Base-by-base conservation (phyloP, 495 filamentous ascomycete species). In the Evernia prunastri region DNA sequence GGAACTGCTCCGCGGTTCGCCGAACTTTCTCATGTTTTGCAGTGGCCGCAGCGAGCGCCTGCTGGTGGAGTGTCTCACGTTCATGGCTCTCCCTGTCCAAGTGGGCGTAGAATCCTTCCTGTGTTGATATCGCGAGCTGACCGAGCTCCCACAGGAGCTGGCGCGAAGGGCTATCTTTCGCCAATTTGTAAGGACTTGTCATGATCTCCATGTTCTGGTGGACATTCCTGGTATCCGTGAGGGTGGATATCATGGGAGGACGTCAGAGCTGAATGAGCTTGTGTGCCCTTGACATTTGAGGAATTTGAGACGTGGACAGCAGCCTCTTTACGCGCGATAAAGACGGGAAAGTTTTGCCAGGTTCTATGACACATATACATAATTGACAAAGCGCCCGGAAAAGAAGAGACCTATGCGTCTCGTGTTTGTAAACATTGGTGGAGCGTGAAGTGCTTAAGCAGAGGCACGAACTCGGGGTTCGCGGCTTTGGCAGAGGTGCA, bases 11-110 rank as follows among this genome's bases (percentile, higher is more conserved):
- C 3, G 89, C 89, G 33, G 82, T 80, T 62, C 84, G 78, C 20
- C 86, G 78, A 20, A 92, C 77, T 18, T 81, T 79, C 2, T 87
- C 81, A 68, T 91, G 88, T 63, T 83, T 79, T 27, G 75, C 79
- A 18, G 80, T 82, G 1, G 85, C 88, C 49, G 80, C 76, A 47
- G 84, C 84, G 20, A 93, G 80, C 2, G 87, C 83, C 56, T 79
- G 79, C 61, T 79, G 79, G 63, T 90, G 86, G 9, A 76, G 66
- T 6, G 72, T 76, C 67, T 78, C 79, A 1, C 67, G 70, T 43
- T 79, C 74, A 7, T 73, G 75, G 25, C 79, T 77, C 36, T 76
- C 72, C 8, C 70, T 74, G 56, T 84, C 81, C 33, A 82, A 74
- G 2, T 71, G 74, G 15, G 79, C 77, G 59, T 79, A 78, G 49